Conservation (phyloP, 2,329 filamentous ascomycete genomes). For the Colletotrichum agaves region DNA sequence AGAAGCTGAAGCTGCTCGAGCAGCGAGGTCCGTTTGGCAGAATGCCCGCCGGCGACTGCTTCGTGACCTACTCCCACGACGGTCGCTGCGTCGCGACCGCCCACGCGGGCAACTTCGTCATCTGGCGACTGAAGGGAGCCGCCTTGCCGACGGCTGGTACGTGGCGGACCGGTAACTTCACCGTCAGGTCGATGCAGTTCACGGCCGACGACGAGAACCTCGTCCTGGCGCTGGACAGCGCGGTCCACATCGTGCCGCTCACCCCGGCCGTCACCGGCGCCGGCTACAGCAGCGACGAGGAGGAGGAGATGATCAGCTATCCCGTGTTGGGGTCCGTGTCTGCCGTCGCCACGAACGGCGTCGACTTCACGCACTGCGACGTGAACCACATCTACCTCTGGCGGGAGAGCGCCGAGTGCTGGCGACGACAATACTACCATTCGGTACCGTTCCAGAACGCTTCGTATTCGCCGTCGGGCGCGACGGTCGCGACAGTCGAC, state of each 20-base stretch:
- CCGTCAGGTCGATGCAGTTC: conserved; percentile 12
- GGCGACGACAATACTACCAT: conserved; percentile 20
- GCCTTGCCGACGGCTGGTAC: conserved; percentile 13
- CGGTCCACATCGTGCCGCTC: neutral
- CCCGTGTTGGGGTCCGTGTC: neutral
- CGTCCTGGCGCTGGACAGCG: neutral
- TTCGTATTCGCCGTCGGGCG: neutral
- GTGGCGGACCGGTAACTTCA: conserved; percentile 20
- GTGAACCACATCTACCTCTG: conserved; percentile 15
- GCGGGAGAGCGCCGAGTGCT: conserved; percentile 11
- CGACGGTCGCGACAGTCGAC: conserved; percentile 10
- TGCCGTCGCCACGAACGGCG: neutral
- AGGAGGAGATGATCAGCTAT: conserved; percentile 6
- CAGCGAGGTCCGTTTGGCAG: conserved; percentile 12
- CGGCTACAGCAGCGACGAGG: neutral
- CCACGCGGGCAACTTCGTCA: conserved; percentile 7
- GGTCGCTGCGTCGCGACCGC: conserved; percentile 9
- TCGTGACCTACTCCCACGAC: conserved; percentile 17
- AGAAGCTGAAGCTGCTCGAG: conserved; percentile 6
- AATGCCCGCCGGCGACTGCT: conserved; percentile 19
- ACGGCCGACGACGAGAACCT: conserved; percentile 4
- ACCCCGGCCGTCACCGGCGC: neutral
- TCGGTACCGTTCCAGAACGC: neutral
- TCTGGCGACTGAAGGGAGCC: conserved; percentile 5
- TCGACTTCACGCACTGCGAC: conserved; percentile 10